Percentiles rank a stretch among this genome's conserved stretches.
Evolutionary conservation across 805 yeast species (phyloP).

Genomic region (Schwanniomyces pseudopolymorphus): DNA sequence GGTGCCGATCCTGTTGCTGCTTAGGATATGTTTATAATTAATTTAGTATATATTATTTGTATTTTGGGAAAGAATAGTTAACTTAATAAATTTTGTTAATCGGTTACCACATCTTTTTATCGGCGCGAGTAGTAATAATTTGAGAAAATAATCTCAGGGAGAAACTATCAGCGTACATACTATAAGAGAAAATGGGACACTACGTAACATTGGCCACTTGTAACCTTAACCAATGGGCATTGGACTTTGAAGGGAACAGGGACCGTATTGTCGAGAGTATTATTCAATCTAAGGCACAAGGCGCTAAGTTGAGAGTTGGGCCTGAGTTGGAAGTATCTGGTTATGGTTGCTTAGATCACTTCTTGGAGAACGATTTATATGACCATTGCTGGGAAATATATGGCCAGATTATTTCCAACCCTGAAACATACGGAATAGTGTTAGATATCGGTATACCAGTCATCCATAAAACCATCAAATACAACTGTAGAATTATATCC

Average conservation of each 20-base stretch:
- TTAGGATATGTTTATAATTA: neutral
- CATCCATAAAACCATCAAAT: conserved; percentile 80
- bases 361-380: conserved; percentile 83
- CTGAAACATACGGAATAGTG: conserved; percentile 72
- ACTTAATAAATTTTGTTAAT: neutral
- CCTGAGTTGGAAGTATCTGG: conserved; percentile 96
- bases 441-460: conserved; percentile 96
- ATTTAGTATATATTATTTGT: neutral
- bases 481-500: conserved; percentile 87
- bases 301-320: conserved; percentile 87
- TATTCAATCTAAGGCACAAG: conserved; percentile 65
- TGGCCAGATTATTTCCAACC: conserved; percentile 65
- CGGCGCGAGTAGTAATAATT: neutral
- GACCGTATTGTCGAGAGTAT: conserved; percentile 87
- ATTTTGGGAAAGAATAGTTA: neutral
- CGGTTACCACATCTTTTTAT: neutral
- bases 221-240: conserved; percentile 96
- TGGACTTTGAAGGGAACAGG: conserved; percentile 95
- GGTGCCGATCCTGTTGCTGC: conserved; percentile 59
- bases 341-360: conserved; percentile 93
- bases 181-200: conserved; percentile 62
- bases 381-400: conserved; percentile 95
- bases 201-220: conserved; percentile 89
- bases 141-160: neutral
- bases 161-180: too few relatives aligned